Percentiles rank a stretch among this genome's conserved stretches.
Evolutionary conservation across 2,329 filamentous ascomycete genomes (phyloP).

Genomic region (Fusarium acutatum): DNA sequence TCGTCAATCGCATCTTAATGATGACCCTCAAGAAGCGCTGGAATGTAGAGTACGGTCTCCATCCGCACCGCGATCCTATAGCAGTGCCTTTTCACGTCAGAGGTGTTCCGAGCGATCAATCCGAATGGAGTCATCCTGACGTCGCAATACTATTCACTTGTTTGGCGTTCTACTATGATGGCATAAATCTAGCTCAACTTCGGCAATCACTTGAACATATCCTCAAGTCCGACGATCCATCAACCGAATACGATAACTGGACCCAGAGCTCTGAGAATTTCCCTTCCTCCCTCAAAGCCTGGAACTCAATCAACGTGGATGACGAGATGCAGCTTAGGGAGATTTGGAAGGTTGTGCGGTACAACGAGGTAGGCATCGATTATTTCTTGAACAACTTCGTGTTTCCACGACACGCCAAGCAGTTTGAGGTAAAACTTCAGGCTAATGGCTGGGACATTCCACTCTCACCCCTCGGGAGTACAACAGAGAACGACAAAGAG

Average conservation of each 20-base stretch:
- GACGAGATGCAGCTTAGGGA: slow-evolving; percentile 61
- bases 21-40: slow-evolving; percentile 70
- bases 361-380: slow-evolving; percentile 62
- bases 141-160: slow-evolving; percentile 73
- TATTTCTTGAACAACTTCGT: slow-evolving; percentile 72
- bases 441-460: slow-evolving; percentile 76
- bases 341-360: slow-evolving; percentile 62
- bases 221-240: slow-evolving; percentile 63
- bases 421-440: slow-evolving; percentile 71
- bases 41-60: slow-evolving; percentile 72
- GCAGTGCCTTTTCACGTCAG: slow-evolving; percentile 59
- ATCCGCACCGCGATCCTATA: slow-evolving; percentile 64
- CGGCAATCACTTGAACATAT: slow-evolving; percentile 61
- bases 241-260: slow-evolving; percentile 64
- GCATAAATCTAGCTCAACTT: slow-evolving; percentile 60
- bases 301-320: slow-evolving; percentile 68
- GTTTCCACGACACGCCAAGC: slow-evolving; percentile 71
- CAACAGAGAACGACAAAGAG: not conserved
- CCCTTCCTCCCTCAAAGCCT: slow-evolving; percentile 60
- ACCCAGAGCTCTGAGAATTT: slow-evolving; percentile 53
- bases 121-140: slow-evolving; percentile 76
- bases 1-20: slow-evolving; percentile 67
- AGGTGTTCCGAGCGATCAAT: slow-evolving; percentile 67
- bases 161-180: slow-evolving; percentile 72
- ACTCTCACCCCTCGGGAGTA: slow-evolving; percentile 45